These are phyloP conservation scores for Boletus reticulatus DNA, from an alignment of 768 basidiomycete genomes.

Conservation along the genomic window DNA sequence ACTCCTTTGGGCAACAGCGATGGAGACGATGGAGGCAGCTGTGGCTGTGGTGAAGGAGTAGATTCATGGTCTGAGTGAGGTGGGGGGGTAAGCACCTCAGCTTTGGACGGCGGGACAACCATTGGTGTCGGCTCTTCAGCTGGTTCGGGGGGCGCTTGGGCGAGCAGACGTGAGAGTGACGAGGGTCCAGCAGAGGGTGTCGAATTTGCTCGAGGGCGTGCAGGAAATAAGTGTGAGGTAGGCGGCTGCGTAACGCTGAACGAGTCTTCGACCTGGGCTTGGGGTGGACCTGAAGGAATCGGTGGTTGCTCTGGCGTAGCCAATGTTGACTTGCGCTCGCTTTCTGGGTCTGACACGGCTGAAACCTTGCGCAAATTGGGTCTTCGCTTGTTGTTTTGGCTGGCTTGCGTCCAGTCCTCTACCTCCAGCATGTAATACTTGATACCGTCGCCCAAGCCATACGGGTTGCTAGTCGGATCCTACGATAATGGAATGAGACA, in stretches of 20 bases:
- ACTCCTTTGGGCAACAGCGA: conserved; percentile 1
- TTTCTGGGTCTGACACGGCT: conserved; percentile 38
- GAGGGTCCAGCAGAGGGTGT: conserved; percentile 72
- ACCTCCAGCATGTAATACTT: conserved; percentile 95
- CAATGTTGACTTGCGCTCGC: conserved; percentile 31
- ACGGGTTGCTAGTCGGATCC: conserved; percentile 88
- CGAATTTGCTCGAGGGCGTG: conserved; percentile 61
- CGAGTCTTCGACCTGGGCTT: conserved; percentile 71
- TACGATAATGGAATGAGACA: conserved; percentile 28
- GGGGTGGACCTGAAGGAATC: conserved; percentile 57
- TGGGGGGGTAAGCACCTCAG: conserved; percentile 32
- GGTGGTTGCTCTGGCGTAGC: conserved; percentile 13
- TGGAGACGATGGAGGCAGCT: conserved; percentile 29
- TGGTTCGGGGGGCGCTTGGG: conserved; percentile 56
- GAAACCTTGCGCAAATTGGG: conserved; percentile 50
- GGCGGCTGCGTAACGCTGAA: conserved; percentile 63
- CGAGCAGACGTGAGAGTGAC: conserved; percentile 74
- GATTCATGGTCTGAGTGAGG: background rate
- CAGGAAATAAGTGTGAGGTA: conserved; percentile 66
- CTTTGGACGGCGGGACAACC: conserved; percentile 26
- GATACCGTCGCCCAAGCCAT: conserved; percentile 80
- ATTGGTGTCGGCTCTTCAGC: conserved; percentile 33
- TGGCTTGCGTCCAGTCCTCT: conserved; percentile 87
- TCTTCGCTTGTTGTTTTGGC: conserved; percentile 57
- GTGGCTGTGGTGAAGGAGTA: conserved; percentile 32